phyloP scores from a whole-genome alignment of 2,329 filamentous ascomycete species.

The Microthyrium microscopicum region DNA sequence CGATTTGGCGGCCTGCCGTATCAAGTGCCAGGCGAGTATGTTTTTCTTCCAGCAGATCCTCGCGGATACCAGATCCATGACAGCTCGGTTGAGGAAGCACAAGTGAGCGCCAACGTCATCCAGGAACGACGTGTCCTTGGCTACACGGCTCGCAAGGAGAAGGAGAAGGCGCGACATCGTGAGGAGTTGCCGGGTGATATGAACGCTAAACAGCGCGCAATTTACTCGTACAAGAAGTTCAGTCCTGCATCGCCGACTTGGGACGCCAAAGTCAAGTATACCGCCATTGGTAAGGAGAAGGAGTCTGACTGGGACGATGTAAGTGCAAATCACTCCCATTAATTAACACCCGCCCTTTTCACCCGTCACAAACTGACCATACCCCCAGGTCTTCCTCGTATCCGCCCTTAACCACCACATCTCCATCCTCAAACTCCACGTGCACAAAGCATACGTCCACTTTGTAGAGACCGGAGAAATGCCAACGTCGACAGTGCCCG shows the following conservation, averaged over 20 bases:
- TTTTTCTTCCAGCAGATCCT: too few species aligned
- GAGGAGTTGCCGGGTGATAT: too few species aligned
- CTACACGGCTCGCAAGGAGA: too few species aligned
- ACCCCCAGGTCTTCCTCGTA: constrained; percentile 33
- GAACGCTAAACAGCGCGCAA: too few species aligned
- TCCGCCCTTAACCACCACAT: constrained; percentile 48
- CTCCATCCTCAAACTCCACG: constrained; percentile 39
- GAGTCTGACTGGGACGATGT: constrained; percentile 36
- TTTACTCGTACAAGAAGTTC: too few species aligned
- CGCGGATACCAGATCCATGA: too few species aligned
- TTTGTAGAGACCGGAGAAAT: constrained; percentile 31
- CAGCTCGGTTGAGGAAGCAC: too few species aligned
- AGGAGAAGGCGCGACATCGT: too few species aligned
- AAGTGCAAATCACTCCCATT: constrained; percentile 13
- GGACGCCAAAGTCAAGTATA: constrained; percentile 39
- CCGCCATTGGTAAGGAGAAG: constrained; percentile 37
- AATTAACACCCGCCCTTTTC: not conserved
- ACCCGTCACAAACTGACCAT: not conserved
- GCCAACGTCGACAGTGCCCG: constrained; percentile 10
- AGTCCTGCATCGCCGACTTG: too few species aligned
- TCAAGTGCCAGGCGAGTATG: too few species aligned
- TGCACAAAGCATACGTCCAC: constrained; percentile 40
- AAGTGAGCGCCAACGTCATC: too few species aligned
- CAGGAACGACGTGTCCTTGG: too few species aligned
- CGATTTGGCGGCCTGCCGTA: constrained; percentile 45